Conservation (phyloP, 176 grass and related monocot genomes). For the barley (Hordeum vulgare) region MorexV3_pseudomolecules_assembly NC_058519.1:483759105-483759604, state of each 20-base stretch:
- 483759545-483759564: neutral
- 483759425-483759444: constrained; percentile 87
- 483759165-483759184: constrained; percentile 47
- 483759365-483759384: neutral
- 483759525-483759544: neutral
- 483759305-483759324: too few relatives aligned
- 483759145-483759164: neutral
- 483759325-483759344: too few relatives aligned
- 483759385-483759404: constrained; percentile 78
- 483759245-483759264: neutral
- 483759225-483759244: constrained; percentile 90
- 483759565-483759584: too few relatives aligned
- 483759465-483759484: neutral
- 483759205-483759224: constrained; percentile 71
- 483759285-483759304: too few relatives aligned
- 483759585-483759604: too few relatives aligned
- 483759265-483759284: neutral
- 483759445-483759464: constrained; percentile 55
- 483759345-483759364: neutral
- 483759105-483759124: neutral
- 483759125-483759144: too few relatives aligned
- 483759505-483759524: too few relatives aligned
- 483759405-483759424: constrained; percentile 83
- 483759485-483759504: neutral
- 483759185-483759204: constrained; percentile 59